Conservation (phyloP, 768 basidiomycete genomes). For the Omphalotus guepiniiformis region DNA sequence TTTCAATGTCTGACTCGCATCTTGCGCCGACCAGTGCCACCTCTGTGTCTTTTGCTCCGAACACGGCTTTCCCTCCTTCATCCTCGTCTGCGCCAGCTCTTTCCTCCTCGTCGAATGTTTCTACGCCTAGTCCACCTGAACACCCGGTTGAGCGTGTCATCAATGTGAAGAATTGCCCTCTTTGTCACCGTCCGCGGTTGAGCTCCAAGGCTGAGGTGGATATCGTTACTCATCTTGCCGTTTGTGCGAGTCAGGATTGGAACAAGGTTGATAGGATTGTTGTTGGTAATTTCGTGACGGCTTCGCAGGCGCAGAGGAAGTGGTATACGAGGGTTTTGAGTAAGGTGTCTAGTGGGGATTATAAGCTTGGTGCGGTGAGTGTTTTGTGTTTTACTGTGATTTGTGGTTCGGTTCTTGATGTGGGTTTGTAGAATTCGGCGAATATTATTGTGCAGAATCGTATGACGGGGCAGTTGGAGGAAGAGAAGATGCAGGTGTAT, state of each 20-base stretch:
- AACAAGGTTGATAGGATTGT: conserved; percentile 82
- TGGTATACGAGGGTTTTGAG: conserved; percentile 91
- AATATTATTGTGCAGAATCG: conserved; percentile 98
- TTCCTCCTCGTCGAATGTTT: conserved; percentile 21
- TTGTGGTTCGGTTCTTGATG: background rate
- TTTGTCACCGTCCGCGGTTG: conserved; percentile 87
- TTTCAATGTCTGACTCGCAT: background rate
- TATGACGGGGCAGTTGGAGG: conserved; percentile 84
- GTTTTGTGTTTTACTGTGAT: conserved; percentile 8
- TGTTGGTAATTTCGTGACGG: conserved; percentile 92
- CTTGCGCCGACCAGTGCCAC: background rate
- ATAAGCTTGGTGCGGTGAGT: conserved; percentile 85
- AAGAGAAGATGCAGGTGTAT: conserved; percentile 97
- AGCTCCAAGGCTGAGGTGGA: conserved; percentile 88
- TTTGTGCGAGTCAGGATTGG: conserved; percentile 95
- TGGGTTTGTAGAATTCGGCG: conserved; percentile 71
- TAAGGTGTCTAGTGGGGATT: conserved; percentile 83
- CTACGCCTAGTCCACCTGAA: conserved; percentile 17
- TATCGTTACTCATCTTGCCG: conserved; percentile 94
- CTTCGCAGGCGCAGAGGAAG: conserved; percentile 93
- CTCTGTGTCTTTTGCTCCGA: conserved; percentile 1
- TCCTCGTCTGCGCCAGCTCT: conserved; percentile 13
- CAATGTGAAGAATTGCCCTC: conserved; percentile 90
- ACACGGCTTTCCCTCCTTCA: background rate
- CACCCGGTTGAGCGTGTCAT: conserved; percentile 77